These are phyloP conservation scores for Emergomyces pasteurianus DNA, from an alignment of 2,329 filamentous ascomycete species.

Conservation along the genomic window DNA sequence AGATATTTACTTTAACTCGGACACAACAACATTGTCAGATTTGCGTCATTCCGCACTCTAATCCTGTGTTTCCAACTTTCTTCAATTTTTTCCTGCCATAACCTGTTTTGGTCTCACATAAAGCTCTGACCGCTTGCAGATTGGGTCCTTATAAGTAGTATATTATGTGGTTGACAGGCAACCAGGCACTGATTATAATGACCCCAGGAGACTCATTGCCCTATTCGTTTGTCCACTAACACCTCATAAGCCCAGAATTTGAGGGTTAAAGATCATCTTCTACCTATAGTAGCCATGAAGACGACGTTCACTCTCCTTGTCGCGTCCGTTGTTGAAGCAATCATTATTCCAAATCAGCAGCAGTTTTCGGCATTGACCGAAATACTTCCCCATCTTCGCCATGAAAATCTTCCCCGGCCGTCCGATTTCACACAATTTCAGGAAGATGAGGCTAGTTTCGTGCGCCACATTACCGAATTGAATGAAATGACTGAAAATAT, in stretches of 20 bases:
- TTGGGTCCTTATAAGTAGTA: not conserved
- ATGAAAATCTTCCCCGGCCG: not conserved
- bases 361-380: constrained; percentile 24
- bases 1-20: not conserved
- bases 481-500: not conserved
- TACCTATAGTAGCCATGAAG: constrained; percentile 32
- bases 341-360: constrained; percentile 40
- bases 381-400: constrained; percentile 4
- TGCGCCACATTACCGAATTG: not conserved
- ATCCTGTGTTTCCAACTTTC: not conserved
- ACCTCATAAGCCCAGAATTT: not conserved
- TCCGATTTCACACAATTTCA: not conserved
- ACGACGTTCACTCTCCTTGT: constrained; percentile 34
- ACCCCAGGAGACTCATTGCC: not conserved
- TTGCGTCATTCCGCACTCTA: not conserved
- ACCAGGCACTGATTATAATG: not conserved
- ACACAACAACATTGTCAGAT: not conserved
- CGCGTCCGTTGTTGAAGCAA: constrained; percentile 35
- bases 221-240: not conserved
- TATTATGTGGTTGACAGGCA: not conserved
- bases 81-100: too few relatives aligned
- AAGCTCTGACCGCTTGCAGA: not conserved
- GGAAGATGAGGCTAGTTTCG: not conserved
- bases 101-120: not conserved
- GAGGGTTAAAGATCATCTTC: not conserved